These are phyloP conservation scores for Candida nitratophila DNA, from an alignment of 805 yeast species.

Conservation along the genomic window DNA sequence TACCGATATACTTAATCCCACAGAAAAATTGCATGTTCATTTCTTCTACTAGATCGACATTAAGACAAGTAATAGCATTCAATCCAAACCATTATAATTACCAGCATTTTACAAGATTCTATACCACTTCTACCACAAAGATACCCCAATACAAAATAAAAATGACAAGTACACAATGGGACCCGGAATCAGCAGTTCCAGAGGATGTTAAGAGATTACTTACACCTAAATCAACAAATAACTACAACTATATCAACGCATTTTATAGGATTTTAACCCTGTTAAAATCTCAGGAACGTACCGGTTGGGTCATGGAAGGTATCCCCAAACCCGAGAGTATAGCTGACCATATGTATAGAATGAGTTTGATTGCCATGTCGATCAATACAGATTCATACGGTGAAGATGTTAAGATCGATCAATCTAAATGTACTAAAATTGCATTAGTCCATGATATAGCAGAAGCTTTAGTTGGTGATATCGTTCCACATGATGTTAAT, in stretches of 20 bases:
- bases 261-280: slow-evolving; percentile 56
- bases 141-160: no score
- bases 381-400: slow-evolving; percentile 30
- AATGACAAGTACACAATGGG: slow-evolving; percentile 30
- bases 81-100: no score
- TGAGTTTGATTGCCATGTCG: slow-evolving; percentile 76
- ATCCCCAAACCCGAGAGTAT: slow-evolving; percentile 58
- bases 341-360: slow-evolving; percentile 94
- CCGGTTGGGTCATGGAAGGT: slow-evolving; percentile 87
- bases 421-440: slow-evolving; percentile 70
- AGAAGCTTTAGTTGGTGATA: slow-evolving; percentile 90
- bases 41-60: no score
- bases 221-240: slow-evolving; percentile 5
- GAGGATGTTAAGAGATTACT: slow-evolving; percentile 26
- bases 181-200: slow-evolving; percentile 38
- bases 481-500: slow-evolving; percentile 67
- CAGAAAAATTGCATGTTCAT: background rate
- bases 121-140: no score
- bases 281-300: slow-evolving; percentile 74
- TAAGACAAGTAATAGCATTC: no score
- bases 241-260: slow-evolving; percentile 24
- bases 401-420: slow-evolving; percentile 30
- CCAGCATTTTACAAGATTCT: no score
- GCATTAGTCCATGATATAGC: slow-evolving; percentile 93
- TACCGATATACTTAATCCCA: no score